Conservation (phyloP, 1,284 basidiomycete species). For the Phylloporus sp. region DNA sequence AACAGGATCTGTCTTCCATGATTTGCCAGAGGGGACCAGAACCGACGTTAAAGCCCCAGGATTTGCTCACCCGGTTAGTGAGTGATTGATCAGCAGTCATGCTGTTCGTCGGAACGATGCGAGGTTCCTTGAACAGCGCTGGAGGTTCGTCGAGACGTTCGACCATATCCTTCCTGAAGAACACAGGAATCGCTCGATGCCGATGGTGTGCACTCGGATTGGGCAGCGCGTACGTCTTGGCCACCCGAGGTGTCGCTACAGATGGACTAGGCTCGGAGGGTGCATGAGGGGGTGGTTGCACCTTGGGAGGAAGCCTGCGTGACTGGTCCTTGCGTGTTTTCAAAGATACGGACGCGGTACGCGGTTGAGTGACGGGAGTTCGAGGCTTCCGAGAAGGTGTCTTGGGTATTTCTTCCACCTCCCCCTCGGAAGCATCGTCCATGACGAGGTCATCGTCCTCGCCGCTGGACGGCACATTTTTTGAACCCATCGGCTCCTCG, state of each 20-base stretch:
- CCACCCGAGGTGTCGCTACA: conserved; percentile 41
- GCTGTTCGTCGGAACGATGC: conserved; percentile 38
- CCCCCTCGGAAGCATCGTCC: conserved; percentile 7
- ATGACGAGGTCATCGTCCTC: conserved; percentile 27
- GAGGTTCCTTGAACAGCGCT: conserved; percentile 34
- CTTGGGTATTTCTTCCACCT: conserved; percentile 10
- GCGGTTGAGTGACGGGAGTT: neutral
- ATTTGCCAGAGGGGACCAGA: conserved; percentile 75
- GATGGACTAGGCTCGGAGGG: conserved; percentile 24
- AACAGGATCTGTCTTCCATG: conserved; percentile 76
- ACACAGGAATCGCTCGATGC: conserved; percentile 65
- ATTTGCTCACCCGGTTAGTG: conserved; percentile 51
- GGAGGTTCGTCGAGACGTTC: conserved; percentile 59
- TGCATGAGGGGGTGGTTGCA: conserved; percentile 23
- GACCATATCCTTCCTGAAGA: conserved; percentile 50
- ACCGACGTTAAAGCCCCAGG: conserved; percentile 73
- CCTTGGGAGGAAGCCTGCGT: conserved; percentile 29
- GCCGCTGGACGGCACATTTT: conserved; percentile 19
- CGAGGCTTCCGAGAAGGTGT: neutral
- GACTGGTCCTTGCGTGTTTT: conserved; percentile 23
- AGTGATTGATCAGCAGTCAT: conserved; percentile 38
- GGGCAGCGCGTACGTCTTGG: conserved; percentile 57
- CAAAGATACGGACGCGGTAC: conserved; percentile 3
- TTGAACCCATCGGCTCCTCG: neutral
- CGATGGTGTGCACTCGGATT: conserved; percentile 66